Evolutionary conservation across 106 monocot genomes (phyloP), one percentile per base, ranked within the genome.

Genomic region (Acorus gramineus): DNA sequence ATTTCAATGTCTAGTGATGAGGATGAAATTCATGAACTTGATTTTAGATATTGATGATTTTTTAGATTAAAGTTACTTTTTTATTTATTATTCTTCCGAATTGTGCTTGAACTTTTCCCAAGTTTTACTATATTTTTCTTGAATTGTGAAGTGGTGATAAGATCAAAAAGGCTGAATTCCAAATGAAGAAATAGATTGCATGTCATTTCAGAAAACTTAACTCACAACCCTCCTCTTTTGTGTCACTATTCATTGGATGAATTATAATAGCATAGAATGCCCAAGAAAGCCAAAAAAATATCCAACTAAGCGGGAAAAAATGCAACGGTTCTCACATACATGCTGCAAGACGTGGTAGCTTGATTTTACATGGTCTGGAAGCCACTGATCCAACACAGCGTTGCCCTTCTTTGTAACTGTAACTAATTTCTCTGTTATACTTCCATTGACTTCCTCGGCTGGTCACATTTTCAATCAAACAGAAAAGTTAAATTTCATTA

Each of bases 351-450:
- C 93, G 82, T 94, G 93, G 71, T 74, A 94, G 51, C 62, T 65
- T 12, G 75, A 56, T 68, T 94, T 94, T 11, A 84, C 71, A 78
- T 75, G 65, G 53, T 90, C 82, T 2, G 89, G 81, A 62, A 94
- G 74, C 77, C 78, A 81, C 70, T 74, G 86, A 65, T 94, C 93
- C 65, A 94, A 59, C 55, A 90, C 82, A 0, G 78, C 82, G 4
- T 67, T 75, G 7, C 89, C 86, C 64, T 94, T 94, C 69, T 82
- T 89, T 11, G 84, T 94, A 7, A 81, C 84, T 8, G 66, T 90
- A 28, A 94, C 75, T 60, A 90, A 14, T 67, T 86, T 94, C 75
- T 85, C 87, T 67, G 77, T 70, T 61, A 64, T 76, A 42, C 4
- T 59, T 63, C 61, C 74, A 53, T 77, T 73, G 3, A 52, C 50